Evolutionary conservation across 2,329 filamentous ascomycete genomes (phyloP).

Genomic region (Trichophyton rubrum): DNA sequence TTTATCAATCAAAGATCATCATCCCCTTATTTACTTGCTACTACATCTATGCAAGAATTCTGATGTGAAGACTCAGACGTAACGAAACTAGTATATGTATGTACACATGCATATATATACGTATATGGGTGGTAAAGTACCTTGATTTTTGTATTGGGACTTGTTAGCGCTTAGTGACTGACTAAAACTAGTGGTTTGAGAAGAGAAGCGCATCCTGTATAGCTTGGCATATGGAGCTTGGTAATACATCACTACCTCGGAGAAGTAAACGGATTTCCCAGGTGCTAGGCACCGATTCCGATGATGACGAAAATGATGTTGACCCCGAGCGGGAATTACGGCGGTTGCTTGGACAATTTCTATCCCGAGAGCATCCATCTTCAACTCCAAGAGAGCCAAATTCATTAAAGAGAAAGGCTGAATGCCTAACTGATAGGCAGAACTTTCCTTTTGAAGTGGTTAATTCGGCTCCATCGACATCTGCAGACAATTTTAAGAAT

Average conservation of each 20-base stretch:
- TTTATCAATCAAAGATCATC: no score
- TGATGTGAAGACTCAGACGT: no score
- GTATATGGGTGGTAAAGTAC: neutral
- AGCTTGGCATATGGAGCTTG: neutral
- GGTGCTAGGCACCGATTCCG: neutral
- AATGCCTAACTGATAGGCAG: neutral
- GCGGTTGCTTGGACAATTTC: slow-evolving; percentile 19
- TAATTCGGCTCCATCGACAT: neutral
- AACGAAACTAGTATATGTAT: no score
- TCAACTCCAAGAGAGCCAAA: neutral
- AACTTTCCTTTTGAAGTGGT: neutral
- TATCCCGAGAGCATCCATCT: slow-evolving; percentile 6
- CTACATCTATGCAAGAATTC: no score
- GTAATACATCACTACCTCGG: neutral
- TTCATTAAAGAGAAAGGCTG: neutral
- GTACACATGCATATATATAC: no score
- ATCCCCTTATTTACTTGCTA: no score
- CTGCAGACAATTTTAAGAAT: neutral
- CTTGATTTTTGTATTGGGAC: neutral
- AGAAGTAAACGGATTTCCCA: neutral
- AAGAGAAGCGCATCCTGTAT: neutral
- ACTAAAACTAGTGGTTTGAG: neutral
- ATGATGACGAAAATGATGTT: slow-evolving; percentile 12
- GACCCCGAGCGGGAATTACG: slow-evolving; percentile 15
- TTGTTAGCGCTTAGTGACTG: no score